Evolutionary conservation across 2,329 filamentous ascomycete genomes (phyloP).

Genomic region (Ophidiomyces ophidiicola): DNA sequence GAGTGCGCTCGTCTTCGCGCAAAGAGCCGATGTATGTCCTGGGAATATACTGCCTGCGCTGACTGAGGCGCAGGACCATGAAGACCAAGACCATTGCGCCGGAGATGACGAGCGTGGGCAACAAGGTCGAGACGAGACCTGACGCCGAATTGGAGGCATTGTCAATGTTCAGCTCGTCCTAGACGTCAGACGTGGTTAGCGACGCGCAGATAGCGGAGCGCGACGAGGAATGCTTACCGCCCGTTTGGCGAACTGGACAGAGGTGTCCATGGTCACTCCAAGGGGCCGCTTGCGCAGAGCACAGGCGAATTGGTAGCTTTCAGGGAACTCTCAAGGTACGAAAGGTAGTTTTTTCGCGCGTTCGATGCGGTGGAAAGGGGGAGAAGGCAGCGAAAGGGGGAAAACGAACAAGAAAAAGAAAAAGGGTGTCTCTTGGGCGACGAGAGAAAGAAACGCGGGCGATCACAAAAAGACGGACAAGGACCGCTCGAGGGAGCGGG

Average conservation of each 20-base stretch:
- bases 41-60: conserved; percentile 43
- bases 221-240: conserved; percentile 7
- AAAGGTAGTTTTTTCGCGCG: background rate
- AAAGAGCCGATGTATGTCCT: conserved; percentile 44
- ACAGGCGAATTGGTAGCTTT: too few relatives aligned
- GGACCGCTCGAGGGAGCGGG: background rate
- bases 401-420: conserved; percentile 2
- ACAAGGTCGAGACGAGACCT: conserved; percentile 39
- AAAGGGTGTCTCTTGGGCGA: conserved; percentile 6
- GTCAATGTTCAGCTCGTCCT: conserved; percentile 11
- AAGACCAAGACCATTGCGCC: conserved; percentile 39
- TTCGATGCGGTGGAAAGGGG: background rate
- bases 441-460: conserved; percentile 3
- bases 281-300: background rate
- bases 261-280: conserved; percentile 11
- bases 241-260: conserved; percentile 13
- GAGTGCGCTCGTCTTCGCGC: conserved; percentile 44
- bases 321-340: background rate
- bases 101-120: conserved; percentile 36
- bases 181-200: background rate
- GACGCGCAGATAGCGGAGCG: background rate
- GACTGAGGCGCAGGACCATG: conserved; percentile 38
- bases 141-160: conserved; percentile 25
- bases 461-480: conserved; percentile 7
- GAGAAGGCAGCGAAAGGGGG: background rate